Evolutionary conservation across 2,329 filamentous ascomycete genomes (phyloP), one percentile per base, ranked within the genome.

Genomic region (Diplodia corticola): DNA sequence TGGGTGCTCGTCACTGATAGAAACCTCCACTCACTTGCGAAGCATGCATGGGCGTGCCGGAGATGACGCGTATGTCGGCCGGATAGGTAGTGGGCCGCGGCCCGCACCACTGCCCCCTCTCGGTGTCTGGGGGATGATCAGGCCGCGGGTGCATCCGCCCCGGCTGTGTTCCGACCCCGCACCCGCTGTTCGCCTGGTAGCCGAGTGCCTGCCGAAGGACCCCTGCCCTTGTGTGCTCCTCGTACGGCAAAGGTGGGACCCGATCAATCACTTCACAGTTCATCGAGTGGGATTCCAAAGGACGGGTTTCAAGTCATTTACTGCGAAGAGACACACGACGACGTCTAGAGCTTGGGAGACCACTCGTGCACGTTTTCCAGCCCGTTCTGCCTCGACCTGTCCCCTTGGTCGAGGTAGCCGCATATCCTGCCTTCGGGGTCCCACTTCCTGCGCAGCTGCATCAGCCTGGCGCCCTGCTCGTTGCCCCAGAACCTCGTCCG

Each of bases 401-500:
- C 82, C 1, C 75, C 80, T 26, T 72, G 69, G 67, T 83, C 82
- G 13, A 85, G 73, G 69, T 82, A 85, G 1, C 82, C 82, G 68
- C 74, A 73, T 67, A 81, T 68, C 70, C 73, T 68, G 5, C 80
- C 81, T 46, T 77, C 68, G 3, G 80, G 79, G 73, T 84, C 81
- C 78, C 80, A 82, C 67, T 75, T 77, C 68, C 70, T 72, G 66
- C 81, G 73, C 28, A 85, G 71, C 20, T 77, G 73, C 78, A 79
- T 81, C 63, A 86, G 65, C 64, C 71, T 78, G 60, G 69, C 70
- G 2, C 75, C 81, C 44, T 80, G 74, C 55, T 80, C 75, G 4
- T 79, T 75, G 3, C 74, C 73, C 84, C 84, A 86, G 71, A 82
- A 86, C 68, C 73, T 79, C 0, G 81, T 81, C 67, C 72, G 73